Conservation (phyloP, 768 basidiomycete species). For the Arthromyces matolae region DNA sequence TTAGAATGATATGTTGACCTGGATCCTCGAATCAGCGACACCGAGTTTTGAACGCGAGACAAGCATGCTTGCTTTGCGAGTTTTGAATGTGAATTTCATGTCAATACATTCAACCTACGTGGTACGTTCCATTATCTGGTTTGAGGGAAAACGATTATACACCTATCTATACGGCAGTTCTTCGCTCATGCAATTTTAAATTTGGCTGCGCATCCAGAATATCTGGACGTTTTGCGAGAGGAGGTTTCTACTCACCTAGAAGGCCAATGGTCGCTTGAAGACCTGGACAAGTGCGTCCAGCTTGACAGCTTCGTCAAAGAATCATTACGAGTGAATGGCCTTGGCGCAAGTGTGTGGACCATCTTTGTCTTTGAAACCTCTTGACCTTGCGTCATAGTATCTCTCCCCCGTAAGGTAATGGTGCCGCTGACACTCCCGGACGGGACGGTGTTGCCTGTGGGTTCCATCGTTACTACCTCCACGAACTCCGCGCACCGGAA, state of each 20-base stretch:
- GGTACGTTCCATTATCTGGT: slow-evolving; percentile 8
- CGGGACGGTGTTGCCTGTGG: slow-evolving; percentile 5
- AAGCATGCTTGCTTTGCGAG: slow-evolving; percentile 15
- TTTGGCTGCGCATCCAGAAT: slow-evolving; percentile 24
- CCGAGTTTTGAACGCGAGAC: slow-evolving; percentile 4
- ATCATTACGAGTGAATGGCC: slow-evolving; percentile 26
- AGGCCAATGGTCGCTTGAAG: slow-evolving; percentile 4
- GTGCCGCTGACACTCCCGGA: slow-evolving; percentile 11
- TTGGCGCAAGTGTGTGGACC: slow-evolving; percentile 23
- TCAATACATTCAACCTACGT: slow-evolving; percentile 29
- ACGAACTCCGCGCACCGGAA: slow-evolving; percentile 13
- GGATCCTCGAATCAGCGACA: slow-evolving; percentile 18
- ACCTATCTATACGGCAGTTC: slow-evolving; percentile 19
- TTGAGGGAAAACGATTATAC: background rate
- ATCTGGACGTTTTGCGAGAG: slow-evolving; percentile 26
- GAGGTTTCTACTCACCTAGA: slow-evolving; percentile 28
- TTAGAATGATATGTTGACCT: slow-evolving; percentile 20
- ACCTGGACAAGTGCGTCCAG: slow-evolving; percentile 15
- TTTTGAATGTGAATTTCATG: slow-evolving; percentile 34
- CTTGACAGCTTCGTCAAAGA: slow-evolving; percentile 36
- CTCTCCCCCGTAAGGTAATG: slow-evolving; percentile 20
- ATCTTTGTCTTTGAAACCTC: slow-evolving; percentile 1
- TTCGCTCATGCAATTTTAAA: slow-evolving; percentile 28
- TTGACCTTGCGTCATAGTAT: slow-evolving; percentile 23
- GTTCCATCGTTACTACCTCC: slow-evolving; percentile 8